Evolutionary conservation across 2,329 filamentous ascomycete species (phyloP).

Genomic region (Thielaviopsis euricoi): DNA sequence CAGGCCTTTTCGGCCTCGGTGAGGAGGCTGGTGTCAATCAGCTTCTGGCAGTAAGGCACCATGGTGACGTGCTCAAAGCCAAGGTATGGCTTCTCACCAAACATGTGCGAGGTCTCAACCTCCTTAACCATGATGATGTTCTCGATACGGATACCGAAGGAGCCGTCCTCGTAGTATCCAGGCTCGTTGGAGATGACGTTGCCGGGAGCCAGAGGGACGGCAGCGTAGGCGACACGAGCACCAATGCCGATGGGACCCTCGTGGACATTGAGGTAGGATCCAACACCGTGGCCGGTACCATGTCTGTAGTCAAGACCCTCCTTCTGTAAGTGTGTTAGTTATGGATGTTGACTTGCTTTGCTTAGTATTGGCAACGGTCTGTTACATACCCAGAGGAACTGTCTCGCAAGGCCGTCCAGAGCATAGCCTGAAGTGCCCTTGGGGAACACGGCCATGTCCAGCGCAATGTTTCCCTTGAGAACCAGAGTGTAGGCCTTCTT

Average conservation of each 20-base stretch:
- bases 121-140: slow-evolving; percentile 87
- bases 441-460: slow-evolving; percentile 77
- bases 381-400: slow-evolving; percentile 69
- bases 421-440: slow-evolving; percentile 92
- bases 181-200: slow-evolving; percentile 95
- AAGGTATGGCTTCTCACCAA: slow-evolving; percentile 85
- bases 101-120: slow-evolving; percentile 69
- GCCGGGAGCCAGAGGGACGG: slow-evolving; percentile 75
- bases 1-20: slow-evolving; percentile 62
- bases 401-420: slow-evolving; percentile 72
- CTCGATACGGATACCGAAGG: slow-evolving; percentile 90
- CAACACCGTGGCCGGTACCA: slow-evolving; percentile 89
- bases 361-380: background rate
- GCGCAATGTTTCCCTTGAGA: slow-evolving; percentile 79
- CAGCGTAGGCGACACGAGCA: slow-evolving; percentile 76
- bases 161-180: slow-evolving; percentile 91
- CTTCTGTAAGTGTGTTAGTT: slow-evolving; percentile 22
- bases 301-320: slow-evolving; percentile 89
- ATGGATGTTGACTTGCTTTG: background rate
- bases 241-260: slow-evolving; percentile 95
- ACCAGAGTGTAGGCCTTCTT: slow-evolving; percentile 85
- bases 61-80: slow-evolving; percentile 96
- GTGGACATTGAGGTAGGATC: slow-evolving; percentile 90
- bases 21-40: slow-evolving; percentile 62
- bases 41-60: slow-evolving; percentile 81